Evolutionary conservation across 108 stramenopile species (phyloP), one percentile per base, ranked within the genome.

Genomic region (Cyclotella atomus): DNA sequence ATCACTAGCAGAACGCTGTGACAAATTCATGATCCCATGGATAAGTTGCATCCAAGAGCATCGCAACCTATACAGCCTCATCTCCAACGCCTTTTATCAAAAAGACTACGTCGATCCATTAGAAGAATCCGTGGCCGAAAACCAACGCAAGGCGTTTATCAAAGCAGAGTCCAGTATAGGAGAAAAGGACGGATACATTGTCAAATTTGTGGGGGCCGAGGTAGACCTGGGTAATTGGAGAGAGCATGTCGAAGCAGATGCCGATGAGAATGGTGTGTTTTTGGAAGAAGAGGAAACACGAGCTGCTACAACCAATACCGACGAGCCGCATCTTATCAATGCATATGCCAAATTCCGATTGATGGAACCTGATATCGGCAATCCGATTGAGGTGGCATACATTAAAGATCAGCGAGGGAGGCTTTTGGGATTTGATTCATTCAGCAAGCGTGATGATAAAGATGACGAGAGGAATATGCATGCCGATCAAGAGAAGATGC

Each of bases 11-110:
- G 85, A 83, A 46, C 62, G 76, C 68, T 90, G 88, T 57, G 83
- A 90, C 69, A 81, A 80, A 43, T 85, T 83, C 68, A 86, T 88
- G 89, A 71, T 88, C 25, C 92, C 89, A n/a, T 90, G 86, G 88
- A 84, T 89, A 46, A 71, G 76, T 20, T 90, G 92, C 68, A 85
- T 87, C 46, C 78, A 86, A 19, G 54, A 80, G 21, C 81, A 82
- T 76, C 86, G 92, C 32, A 87, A 89, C 72, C 68, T 87, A 34
- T 90, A 89, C 70, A 77, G 66, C 21, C 76, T 88, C 50, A 86
- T 87, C 44, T 83, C 85, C 19, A 84, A 90, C 74, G 71, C 76
- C 54, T 74, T 89, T 71, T 77, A 75, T 52, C 84, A 75, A 59
- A 85, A 82, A 25, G 81, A 85, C 56, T 76, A 73, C 43, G 71